Base-by-base conservation (phyloP, 2,329 filamentous ascomycete genomes). In the Colletotrichum siamense region DNA sequence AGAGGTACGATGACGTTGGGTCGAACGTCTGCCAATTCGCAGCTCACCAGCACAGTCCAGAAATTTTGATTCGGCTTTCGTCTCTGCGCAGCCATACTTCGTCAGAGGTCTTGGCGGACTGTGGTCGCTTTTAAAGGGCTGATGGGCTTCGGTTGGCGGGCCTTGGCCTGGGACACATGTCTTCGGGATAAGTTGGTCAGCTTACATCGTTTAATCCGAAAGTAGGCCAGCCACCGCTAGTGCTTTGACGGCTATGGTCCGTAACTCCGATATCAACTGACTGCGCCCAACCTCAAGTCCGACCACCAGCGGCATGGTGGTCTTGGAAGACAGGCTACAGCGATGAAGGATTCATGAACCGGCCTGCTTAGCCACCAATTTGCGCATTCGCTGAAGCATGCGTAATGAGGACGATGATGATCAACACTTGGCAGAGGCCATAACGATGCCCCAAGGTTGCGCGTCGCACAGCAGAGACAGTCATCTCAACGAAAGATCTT, bases 171-270 rank as follows among this genome's bases (percentile, higher is more conserved):
- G 59, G 18, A 8, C 16, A 62, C 26, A 22, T n/a, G 5, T 16
- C 16, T 62, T 34, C 30, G 59, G 59, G 59, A 34, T 62, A 62
- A 34, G 4, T 5, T 32, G 28, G 3, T 62, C 16, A 32, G 28
- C 59, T 62, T 34, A 62, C 18, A 13, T 62, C 30, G 13, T 32
- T 62, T 32, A 62, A 34, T 32, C 55, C 55, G 55, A 59, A 59
- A 26, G 26, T 28, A 28, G 8, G 26, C 55, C 26, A 59, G 26
- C 22, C 22, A 18, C 16, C 22, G 22, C 24, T 8, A 34, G 6
- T 22, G 12, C 28, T 34, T 3, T 15, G 3, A 13, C 10, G 8
- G 5, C 16, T 1, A 34, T 52, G 28, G 26, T 34, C 59, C 59
- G n/a, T n/a, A 62, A 62, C 59, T 62, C 59, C 59, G 59, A 61